Evolutionary conservation across 306 rosid species (phyloP).

Genomic region (Inga oerstediana): DNA sequence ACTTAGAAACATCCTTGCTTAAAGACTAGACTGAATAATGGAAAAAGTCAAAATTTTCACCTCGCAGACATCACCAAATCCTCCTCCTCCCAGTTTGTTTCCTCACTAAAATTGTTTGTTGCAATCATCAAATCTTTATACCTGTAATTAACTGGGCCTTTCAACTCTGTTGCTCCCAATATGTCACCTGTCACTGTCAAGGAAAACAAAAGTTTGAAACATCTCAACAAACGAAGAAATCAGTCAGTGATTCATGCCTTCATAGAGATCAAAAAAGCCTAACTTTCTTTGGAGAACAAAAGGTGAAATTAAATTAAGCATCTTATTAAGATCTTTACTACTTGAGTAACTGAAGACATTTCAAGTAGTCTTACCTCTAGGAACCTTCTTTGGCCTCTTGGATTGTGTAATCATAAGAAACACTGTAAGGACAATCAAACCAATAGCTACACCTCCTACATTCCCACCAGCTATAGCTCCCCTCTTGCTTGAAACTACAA

Average conservation of each 20-base stretch:
- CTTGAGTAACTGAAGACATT: neutral
- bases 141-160: too few relatives aligned
- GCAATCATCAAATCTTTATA: neutral
- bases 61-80: slow-evolving; percentile 29
- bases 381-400: neutral
- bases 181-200: slow-evolving; percentile 39
- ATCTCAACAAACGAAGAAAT: neutral
- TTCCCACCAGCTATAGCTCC: neutral
- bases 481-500: neutral
- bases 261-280: too few relatives aligned
- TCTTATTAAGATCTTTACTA: neutral
- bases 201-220: neutral
- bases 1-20: neutral
- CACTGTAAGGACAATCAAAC: neutral
- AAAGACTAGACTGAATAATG: neutral
- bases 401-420: neutral
- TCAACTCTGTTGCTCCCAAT: slow-evolving; percentile 16
- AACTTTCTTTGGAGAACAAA: too few relatives aligned
- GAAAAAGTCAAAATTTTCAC: neutral
- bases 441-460: neutral
- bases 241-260: neutral
- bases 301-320: neutral
- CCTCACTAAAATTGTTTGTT: neutral
- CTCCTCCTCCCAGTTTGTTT: slow-evolving; percentile 6
- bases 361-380: neutral